These are phyloP conservation scores for Escovopsis sp. DNA, from an alignment of 2,329 filamentous ascomycete species.

Conservation along the genomic window DNA sequence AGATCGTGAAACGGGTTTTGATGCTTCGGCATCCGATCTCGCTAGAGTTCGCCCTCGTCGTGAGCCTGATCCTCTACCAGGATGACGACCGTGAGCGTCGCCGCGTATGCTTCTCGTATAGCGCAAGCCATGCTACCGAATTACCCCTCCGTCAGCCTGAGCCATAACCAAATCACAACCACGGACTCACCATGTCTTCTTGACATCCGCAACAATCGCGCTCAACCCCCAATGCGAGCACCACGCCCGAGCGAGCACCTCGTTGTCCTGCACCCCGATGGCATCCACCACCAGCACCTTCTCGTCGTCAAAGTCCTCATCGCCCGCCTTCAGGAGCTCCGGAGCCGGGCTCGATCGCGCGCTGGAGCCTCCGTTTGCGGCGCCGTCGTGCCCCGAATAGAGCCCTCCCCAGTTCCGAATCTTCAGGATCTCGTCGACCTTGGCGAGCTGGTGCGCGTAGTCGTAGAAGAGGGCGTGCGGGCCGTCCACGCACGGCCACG, in stretches of 20 bases:
- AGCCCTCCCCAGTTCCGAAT: constrained; percentile 50
- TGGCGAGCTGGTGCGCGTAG: constrained; percentile 45
- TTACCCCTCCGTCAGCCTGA: too few species aligned
- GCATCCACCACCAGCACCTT: constrained; percentile 59
- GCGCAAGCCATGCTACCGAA: constrained; percentile 52
- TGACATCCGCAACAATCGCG: constrained; percentile 54
- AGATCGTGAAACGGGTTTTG: too few species aligned
- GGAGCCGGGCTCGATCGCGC: constrained; percentile 22
- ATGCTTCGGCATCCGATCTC: too few species aligned
- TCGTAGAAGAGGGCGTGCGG: constrained; percentile 61
- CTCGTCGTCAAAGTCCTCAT: constrained; percentile 36
- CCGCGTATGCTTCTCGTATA: constrained; percentile 61
- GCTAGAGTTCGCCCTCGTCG: constrained; percentile 26
- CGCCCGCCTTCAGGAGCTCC: constrained; percentile 4
- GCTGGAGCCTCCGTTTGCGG: constrained; percentile 11
- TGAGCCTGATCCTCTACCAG: constrained; percentile 40
- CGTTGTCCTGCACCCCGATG: constrained; percentile 59
- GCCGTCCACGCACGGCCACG: constrained; percentile 47
- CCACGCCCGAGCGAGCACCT: constrained; percentile 64
- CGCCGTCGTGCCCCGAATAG: constrained; percentile 16
- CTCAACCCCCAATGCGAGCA: constrained; percentile 61
- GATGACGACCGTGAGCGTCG: constrained; percentile 58
- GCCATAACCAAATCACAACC: neutral
- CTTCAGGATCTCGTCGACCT: constrained; percentile 49
- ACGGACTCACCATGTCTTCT: constrained; percentile 46